Conservation (phyloP, 495 filamentous ascomycete species). For the Penicillium odoratum region DNA sequence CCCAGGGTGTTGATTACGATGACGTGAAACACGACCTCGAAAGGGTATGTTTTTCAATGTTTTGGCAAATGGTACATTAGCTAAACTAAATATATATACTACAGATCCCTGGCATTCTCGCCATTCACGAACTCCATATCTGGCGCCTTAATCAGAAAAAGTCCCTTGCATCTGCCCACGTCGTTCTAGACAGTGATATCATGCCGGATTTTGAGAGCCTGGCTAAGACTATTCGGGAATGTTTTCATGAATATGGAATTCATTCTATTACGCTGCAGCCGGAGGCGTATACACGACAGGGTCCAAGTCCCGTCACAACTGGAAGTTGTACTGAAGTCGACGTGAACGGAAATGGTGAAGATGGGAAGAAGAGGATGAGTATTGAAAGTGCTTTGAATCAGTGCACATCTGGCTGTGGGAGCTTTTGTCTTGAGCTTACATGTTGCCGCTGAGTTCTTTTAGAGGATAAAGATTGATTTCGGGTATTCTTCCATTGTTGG, state of each 20-base stretch:
- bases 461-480: background rate
- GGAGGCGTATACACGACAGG: slow-evolving; percentile 18
- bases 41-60: slow-evolving; percentile 15
- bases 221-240: slow-evolving; percentile 42
- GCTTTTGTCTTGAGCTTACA: slow-evolving; percentile 13
- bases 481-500: too few relatives aligned
- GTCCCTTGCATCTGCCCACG: slow-evolving; percentile 43
- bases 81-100: background rate
- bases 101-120: slow-evolving; percentile 36
- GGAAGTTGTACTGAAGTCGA: background rate
- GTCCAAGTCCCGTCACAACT: background rate
- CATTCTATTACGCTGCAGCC: slow-evolving; percentile 48
- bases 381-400: slow-evolving; percentile 4
- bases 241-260: slow-evolving; percentile 48
- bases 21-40: slow-evolving; percentile 71
- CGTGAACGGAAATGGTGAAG: background rate
- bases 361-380: background rate
- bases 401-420: slow-evolving; percentile 14
- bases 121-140: slow-evolving; percentile 48
- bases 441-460: slow-evolving; percentile 4
- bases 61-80: background rate
- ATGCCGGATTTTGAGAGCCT: slow-evolving; percentile 32
- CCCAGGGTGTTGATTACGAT: slow-evolving; percentile 67
- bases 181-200: slow-evolving; percentile 30
- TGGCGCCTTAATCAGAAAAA: slow-evolving; percentile 50